phyloP scores from a whole-genome alignment of 2,329 filamentous ascomycete genomes.

The Conoideocrella luteorostrata region DNA sequence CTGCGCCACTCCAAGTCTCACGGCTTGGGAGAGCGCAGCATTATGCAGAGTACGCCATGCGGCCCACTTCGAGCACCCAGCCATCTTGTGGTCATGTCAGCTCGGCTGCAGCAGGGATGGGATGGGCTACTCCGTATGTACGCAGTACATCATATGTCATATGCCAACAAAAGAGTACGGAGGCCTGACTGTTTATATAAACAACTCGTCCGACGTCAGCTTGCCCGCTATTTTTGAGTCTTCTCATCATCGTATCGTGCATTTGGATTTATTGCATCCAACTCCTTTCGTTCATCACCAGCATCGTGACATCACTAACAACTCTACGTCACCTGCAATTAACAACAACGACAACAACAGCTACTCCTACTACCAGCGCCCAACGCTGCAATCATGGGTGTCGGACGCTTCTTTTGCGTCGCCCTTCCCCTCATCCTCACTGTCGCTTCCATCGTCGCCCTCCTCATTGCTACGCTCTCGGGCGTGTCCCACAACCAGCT shows the following conservation, averaged over 20 bases:
- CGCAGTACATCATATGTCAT: no score
- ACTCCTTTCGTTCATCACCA: background rate
- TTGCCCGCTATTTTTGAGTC: no score
- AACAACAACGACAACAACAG: conserved; percentile 2
- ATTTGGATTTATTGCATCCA: background rate
- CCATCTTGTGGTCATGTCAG: conserved; percentile 1
- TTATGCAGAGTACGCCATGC: background rate
- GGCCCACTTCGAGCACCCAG: background rate
- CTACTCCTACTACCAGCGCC: no score
- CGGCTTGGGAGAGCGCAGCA: background rate
- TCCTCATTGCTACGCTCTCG: conserved; percentile 50
- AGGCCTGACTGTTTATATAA: conserved; percentile 4
- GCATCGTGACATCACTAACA: background rate
- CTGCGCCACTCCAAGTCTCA: conserved; percentile 11
- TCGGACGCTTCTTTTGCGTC: conserved; percentile 80
- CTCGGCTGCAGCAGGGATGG: no score
- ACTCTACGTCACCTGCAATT: background rate
- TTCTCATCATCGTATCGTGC: background rate
- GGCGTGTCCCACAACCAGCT: conserved; percentile 51
- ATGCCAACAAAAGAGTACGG: no score
- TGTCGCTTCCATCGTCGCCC: conserved; percentile 66
- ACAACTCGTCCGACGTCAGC: background rate
- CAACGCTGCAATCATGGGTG: conserved; percentile 41
- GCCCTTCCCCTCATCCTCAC: conserved; percentile 79
- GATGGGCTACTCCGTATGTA: no score